These are phyloP conservation scores for Saccharomycopsis microspora DNA, from an alignment of 805 yeast genomes.

Conservation along the genomic window DNA sequence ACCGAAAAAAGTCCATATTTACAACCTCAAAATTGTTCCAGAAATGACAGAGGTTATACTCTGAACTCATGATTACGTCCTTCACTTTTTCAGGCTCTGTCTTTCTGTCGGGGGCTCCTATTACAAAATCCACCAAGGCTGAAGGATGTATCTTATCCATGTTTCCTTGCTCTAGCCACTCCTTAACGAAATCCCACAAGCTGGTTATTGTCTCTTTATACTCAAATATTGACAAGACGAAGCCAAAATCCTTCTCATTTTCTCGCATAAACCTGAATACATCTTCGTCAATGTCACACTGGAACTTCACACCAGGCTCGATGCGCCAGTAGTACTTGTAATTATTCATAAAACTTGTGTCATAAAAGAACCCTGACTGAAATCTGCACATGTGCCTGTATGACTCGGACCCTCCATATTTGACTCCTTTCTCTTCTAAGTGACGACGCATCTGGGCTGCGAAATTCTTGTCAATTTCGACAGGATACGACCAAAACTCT, in stretches of 20 bases:
- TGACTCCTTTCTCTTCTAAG: conserved; percentile 43
- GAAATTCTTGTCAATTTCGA: conserved; percentile 59
- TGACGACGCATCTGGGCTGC: conserved; percentile 53
- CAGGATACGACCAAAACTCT: conserved; percentile 85
- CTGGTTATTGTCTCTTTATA: conserved; percentile 60
- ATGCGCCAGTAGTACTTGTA: conserved; percentile 92
- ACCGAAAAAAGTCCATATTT: conserved; percentile 60
- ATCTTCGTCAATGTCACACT: conserved; percentile 73
- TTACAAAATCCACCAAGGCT: conserved; percentile 55
- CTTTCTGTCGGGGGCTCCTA: conserved; percentile 14
- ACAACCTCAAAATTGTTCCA: conserved; percentile 86
- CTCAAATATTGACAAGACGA: conserved; percentile 65
- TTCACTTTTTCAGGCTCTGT: not conserved
- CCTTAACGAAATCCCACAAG: conserved; percentile 63
- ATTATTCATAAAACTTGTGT: conserved; percentile 50
- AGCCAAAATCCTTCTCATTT: conserved; percentile 61
- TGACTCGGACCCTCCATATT: conserved; percentile 65
- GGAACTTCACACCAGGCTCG: conserved; percentile 68
- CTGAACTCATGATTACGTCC: conserved; percentile 41
- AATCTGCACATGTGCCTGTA: conserved; percentile 89
- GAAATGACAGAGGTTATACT: conserved; percentile 79
- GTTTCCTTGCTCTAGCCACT: conserved; percentile 40
- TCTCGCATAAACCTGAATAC: conserved; percentile 73
- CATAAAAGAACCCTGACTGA: conserved; percentile 76
- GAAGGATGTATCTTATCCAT: conserved; percentile 49